Evolutionary conservation across 257 asterid species (phyloP).

Genomic region (Nicotiana knightiana): DNA sequence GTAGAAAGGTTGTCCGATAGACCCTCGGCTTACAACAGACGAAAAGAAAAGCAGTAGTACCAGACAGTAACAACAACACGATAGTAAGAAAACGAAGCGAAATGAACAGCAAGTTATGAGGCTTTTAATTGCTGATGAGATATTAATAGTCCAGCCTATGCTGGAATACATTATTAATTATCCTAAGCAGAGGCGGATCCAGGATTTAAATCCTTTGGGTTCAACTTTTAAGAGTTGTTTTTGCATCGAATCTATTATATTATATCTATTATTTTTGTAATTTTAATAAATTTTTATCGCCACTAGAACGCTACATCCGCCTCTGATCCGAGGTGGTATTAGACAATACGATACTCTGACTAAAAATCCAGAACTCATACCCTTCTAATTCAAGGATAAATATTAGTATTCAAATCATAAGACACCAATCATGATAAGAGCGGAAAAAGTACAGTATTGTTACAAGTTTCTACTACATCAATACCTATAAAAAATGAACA

Average conservation of each 20-base stretch:
- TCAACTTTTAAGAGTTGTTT: no score
- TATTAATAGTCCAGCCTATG: not conserved
- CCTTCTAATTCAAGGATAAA: not conserved
- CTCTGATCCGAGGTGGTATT: not conserved
- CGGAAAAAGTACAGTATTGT: not conserved
- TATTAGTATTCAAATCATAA: not conserved
- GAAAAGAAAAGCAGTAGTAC: no score
- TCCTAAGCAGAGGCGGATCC: not conserved
- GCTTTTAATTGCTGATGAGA: not conserved
- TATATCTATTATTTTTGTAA: no score
- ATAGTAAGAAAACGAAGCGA: not conserved
- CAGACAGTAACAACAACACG: no score
- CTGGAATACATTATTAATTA: not conserved
- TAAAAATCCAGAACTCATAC: not conserved
- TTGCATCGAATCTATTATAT: no score
- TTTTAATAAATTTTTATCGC: no score
- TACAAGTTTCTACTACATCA: not conserved
- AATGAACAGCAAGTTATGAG: not conserved
- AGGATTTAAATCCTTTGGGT: no score
- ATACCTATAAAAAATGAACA: no score
- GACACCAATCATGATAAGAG: not conserved
- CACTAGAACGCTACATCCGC: no score
- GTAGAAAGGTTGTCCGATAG: no score
- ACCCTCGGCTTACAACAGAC: no score
- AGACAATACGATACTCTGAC: not conserved